A percentile compares a stretch with the other conserved stretches of the same genome.
Conservation (phyloP, 2,329 filamentous ascomycete genomes). For the Neoarthrinium moseri region DNA sequence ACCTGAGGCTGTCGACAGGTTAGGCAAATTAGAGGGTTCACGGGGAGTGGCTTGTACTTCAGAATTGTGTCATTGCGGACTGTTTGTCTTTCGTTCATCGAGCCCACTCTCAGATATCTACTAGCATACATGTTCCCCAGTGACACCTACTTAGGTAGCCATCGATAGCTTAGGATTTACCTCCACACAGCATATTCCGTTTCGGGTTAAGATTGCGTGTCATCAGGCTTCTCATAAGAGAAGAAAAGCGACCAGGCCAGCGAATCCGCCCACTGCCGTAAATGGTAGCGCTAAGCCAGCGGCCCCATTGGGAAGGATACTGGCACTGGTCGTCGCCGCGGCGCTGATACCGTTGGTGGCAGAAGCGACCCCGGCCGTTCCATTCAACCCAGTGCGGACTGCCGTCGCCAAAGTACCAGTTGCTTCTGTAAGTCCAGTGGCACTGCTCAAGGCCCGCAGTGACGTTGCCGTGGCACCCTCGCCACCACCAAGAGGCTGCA, state of each 20-base stretch:
- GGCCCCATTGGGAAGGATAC: background rate
- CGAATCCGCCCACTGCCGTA: background rate
- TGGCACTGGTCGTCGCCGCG: background rate
- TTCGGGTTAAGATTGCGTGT: too few relatives aligned
- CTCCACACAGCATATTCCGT: too few relatives aligned
- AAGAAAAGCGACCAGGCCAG: background rate
- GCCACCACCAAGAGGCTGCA: conserved; percentile 1
- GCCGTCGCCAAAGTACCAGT: background rate
- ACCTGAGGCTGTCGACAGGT: too few relatives aligned
- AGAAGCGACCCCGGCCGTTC: background rate
- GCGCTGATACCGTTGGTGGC: background rate
- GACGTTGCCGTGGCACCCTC: background rate
- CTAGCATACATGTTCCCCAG: too few relatives aligned
- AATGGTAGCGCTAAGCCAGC: background rate
- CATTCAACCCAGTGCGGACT: background rate
- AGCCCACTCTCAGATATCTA: too few relatives aligned
- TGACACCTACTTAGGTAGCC: too few relatives aligned
- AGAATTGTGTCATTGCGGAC: too few relatives aligned
- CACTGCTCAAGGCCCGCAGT: conserved; percentile 1
- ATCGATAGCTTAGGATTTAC: too few relatives aligned
- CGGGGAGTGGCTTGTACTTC: too few relatives aligned
- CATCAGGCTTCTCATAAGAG: too few relatives aligned
- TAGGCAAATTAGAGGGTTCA: too few relatives aligned
- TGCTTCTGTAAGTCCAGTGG: background rate
- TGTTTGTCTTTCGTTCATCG: too few relatives aligned